These are phyloP conservation scores for Glycine tomentella DNA, from an alignment of 306 rosid genomes.

Conservation along the genomic window DNA sequence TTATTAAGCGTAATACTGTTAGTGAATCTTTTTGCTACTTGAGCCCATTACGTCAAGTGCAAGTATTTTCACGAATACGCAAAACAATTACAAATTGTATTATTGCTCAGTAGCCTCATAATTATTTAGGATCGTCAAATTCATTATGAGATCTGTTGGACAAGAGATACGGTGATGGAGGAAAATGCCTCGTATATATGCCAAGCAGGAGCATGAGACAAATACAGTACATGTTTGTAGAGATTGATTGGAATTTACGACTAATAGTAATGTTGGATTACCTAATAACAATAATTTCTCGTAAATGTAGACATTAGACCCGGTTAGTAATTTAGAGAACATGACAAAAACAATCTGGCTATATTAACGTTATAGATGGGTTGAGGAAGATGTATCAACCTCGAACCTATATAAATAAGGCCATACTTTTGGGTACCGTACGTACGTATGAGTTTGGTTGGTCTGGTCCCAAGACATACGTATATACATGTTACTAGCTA, in stretches of 20 bases:
- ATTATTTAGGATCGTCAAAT: not conserved
- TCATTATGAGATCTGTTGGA: not conserved
- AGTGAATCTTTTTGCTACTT: not conserved
- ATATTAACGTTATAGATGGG: not conserved
- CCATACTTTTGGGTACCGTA: not conserved
- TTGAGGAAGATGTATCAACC: not conserved
- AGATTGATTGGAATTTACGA: too few relatives aligned
- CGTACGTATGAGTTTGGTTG: too few relatives aligned
- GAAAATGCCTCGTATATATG: not conserved
- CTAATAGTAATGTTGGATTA: too few relatives aligned
- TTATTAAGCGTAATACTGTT: not conserved
- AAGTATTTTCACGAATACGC: not conserved
- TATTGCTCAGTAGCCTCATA: not conserved
- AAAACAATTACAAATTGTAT: not conserved
- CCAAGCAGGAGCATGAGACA: too few relatives aligned
- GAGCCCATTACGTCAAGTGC: not conserved
- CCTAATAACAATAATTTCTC: too few relatives aligned
- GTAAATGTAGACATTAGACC: too few relatives aligned
- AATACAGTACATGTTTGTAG: too few relatives aligned
- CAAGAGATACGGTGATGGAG: not conserved
- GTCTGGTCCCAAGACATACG: too few relatives aligned
- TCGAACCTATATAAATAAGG: not conserved
- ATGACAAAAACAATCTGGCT: not conserved
- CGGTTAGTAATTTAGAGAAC: not conserved
- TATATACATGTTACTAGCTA: too few relatives aligned